Percentiles rank a stretch among this genome's conserved stretches.
Conservation (phyloP, 75 land plant species). For the Chamaecyparis obtusa region DNA sequence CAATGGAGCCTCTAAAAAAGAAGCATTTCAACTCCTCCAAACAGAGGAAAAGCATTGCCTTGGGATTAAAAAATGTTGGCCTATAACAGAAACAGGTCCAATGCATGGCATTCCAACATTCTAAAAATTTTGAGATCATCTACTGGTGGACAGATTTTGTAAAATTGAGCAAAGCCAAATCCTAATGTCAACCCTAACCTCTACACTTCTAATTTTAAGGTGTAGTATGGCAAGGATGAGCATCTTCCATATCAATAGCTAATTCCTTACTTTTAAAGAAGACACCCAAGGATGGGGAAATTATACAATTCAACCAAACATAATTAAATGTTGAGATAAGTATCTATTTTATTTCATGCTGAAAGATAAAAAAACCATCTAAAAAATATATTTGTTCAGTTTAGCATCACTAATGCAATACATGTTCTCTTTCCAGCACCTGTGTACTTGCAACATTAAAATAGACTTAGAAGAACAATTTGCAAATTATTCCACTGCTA, state of each 20-base stretch:
- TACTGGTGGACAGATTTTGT: neutral
- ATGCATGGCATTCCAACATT: neutral
- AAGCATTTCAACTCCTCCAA: neutral
- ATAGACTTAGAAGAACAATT: too few relatives aligned
- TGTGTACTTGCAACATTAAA: neutral
- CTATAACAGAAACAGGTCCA: neutral
- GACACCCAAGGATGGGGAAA: neutral
- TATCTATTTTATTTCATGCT: neutral
- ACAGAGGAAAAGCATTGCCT: neutral
- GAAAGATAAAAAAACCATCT: neutral
- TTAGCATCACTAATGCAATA: neutral
- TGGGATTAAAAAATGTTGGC: neutral
- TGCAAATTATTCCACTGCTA: too few relatives aligned
- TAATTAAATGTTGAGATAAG: neutral
- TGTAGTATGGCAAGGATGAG: neutral
- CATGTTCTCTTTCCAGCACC: neutral
- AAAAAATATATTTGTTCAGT: neutral
- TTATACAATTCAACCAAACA: neutral
- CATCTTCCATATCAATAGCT: neutral
- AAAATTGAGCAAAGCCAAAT: neutral
- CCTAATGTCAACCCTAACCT: neutral
- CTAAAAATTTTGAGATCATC: neutral
- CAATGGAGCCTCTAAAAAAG: neutral
- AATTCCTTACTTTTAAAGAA: neutral
- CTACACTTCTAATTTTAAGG: neutral